Conservation (phyloP, 768 basidiomycete species). For the Cytidiella melzeri region DNA sequence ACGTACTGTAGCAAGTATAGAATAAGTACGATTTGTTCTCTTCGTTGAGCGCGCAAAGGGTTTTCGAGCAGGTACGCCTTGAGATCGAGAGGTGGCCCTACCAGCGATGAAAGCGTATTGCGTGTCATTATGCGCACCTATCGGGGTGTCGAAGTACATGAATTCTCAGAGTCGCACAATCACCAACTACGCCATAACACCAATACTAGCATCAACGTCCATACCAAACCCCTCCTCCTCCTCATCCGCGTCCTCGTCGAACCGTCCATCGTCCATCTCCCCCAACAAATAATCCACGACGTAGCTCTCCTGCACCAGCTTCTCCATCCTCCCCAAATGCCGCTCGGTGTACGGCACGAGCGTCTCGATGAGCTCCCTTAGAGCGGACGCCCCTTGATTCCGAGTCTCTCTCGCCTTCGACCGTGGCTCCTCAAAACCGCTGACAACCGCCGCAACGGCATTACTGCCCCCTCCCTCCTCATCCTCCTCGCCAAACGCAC, state of each 20-base stretch:
- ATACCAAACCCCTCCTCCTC: slow-evolving; percentile 14
- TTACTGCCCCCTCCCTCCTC: no score
- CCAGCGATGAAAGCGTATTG: no score
- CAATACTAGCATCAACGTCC: not conserved
- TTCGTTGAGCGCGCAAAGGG: no score
- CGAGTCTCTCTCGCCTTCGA: slow-evolving; percentile 5
- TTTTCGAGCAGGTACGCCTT: no score
- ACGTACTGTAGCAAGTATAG: no score
- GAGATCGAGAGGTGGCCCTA: no score
- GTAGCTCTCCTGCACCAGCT: slow-evolving; percentile 90
- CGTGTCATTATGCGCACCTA: no score
- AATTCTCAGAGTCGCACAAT: not conserved
- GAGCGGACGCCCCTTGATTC: slow-evolving; percentile 17
- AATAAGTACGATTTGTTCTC: no score
- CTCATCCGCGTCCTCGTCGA: slow-evolving; percentile 40
- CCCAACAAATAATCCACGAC: slow-evolving; percentile 85
- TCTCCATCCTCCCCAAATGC: slow-evolving; percentile 80
- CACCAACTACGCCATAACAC: not conserved
- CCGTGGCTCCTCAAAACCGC: slow-evolving; percentile 3
- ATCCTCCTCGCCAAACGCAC: slow-evolving; percentile 42
- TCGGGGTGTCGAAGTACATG: no score
- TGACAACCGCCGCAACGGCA: slow-evolving; percentile 15
- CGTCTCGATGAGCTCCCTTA: slow-evolving; percentile 78
- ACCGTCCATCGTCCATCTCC: slow-evolving; percentile 83
- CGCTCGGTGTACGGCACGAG: slow-evolving; percentile 93